Evolutionary conservation across 2,329 filamentous ascomycete genomes (phyloP), one percentile per base, ranked within the genome.

Genomic region (Cercospora zeae-maydis): DNA sequence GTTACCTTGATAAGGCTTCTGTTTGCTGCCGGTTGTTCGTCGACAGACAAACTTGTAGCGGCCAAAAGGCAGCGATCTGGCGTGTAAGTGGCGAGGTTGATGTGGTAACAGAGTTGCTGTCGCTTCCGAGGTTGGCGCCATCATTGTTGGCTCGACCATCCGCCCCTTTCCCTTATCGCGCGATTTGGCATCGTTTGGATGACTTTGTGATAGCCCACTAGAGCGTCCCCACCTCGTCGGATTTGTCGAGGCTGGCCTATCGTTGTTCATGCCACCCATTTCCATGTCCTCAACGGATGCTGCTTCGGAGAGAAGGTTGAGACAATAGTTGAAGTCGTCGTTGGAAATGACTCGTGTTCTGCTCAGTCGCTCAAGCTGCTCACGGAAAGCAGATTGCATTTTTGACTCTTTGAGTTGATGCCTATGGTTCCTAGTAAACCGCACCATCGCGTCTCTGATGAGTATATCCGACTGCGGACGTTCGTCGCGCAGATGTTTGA

Each of bases 401-500:
- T 63, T 56, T 3, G 69, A 66, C 21, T 71, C 51, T 37, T 61
- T 61, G 16, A 78, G 61, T 62, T 68, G 66, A 0, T 39, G 45
- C 10, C 61, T 60, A 21, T 74, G 64, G 33, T 67, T 65, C n/a
- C 71, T 68, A 3, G 70, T 66, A 42, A 81, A 81, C 1, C 79
- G 74, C 7, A 80, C 67, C 0, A 80, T 37, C 1, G 75, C 73
- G 30, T 79, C 77, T 24, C 74, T 70, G 0, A 73, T 62, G 37
- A 78, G 72, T 5, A 71, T 39, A 24, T 77, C 74, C 3, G 71
- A 73, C 0, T 71, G 67, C 4, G 78, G 59, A 27, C 71, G 68
- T 61, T 81, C 78, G 6, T 71, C 64, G 36, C 73, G 68, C 61
- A 80, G 70, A 57, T 77, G 75, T 1, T 62, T 65, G 54, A 81